Base-by-base conservation (phyloP, 2,329 filamentous ascomycete genomes). In the Pseudogymnoascus sp. region DNA sequence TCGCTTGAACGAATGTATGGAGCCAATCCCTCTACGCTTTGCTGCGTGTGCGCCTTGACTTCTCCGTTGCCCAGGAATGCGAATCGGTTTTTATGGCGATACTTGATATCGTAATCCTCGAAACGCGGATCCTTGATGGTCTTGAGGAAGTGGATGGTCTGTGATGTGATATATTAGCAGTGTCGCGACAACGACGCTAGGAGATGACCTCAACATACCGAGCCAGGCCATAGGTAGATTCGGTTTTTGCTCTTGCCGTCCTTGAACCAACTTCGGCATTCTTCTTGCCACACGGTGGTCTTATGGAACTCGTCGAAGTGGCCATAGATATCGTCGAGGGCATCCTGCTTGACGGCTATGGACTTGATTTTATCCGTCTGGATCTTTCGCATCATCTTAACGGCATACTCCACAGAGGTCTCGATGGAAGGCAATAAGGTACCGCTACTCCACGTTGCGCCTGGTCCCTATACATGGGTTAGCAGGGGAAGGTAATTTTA, bases 211-310 rank as follows among this genome's bases (percentile, higher is more conserved):
- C 34, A 81, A 75, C 0, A 75, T 77, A 9, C 75, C 76, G 7
- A 73, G 65, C 80, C 81, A 1, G 81, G 80, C 78, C 79, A 83
- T 2, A 83, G 72, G 9, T 79, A 77, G 69, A 69, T 72, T 56
- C 79, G 75, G 11, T 77, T 72, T 23, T 77, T 77, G 4, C 34
- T 71, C 0, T 72, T 63, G 2, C 65, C 64, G n/a, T 65, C 73
- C 71, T 82, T 82, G 68, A 81, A 81, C 78, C 79, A 82, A 59
- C 75, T 77, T 61, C 73, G 73, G 64, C 78, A 80, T 3, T 68
- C 69, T 23, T 70, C 71, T 1, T 74, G 70, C 72, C 77, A 74
- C 3, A 77, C 75, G 0, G 75, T 73, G 9, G 74, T 75, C 67
- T 77, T 76, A 68, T 78, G 75, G 49, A 79, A 75, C 63, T 76